Evolutionary conservation across 1,139 yeast genomes (phyloP), one percentile per base, ranked within the genome.

Genomic region (Hyphopichia fennica): DNA sequence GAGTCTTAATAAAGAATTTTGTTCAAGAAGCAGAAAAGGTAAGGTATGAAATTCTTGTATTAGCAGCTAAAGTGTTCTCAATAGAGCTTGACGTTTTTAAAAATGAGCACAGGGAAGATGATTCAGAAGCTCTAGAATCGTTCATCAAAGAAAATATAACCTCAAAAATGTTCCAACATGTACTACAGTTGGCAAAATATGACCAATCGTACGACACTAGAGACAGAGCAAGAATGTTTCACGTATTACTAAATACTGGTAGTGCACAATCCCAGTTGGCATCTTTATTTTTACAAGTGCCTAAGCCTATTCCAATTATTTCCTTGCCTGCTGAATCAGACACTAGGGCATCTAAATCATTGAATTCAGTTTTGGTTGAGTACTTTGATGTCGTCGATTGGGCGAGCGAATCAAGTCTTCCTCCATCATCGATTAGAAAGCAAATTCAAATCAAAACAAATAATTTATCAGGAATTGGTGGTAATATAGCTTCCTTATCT

Each of bases 121-220:
- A 46, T 44, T 49, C 47, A 45, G 70, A 69, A 48, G 55, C 62
- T 36, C 54, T 62, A 16, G 54, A 64, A 18, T 74, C 75, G 6
- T 45, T 50, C 18, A 41, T 54, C n/a, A 33, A 45, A 14, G 48
- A 50, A 3, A 58, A 54, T 40, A 63, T 70, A 19, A 64, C 79
- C 8, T 68, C 79, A 30, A 78, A 81, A 41, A 69, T 84, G 72
- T 83, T 87, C 51, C 79, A 78, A 30, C 76, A 84, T 54, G 75
- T 80, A 1, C 65, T 88, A 43, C 81, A 81, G 15, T 66, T 89
- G 41, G 79, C 90, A 13, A 81, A 83, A 48, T 88, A 83, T 57
- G 99, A 95, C 58, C 66, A 75, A 8, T 79, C 81, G 6, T 82
- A 82, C 53, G 97, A 89, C 57, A 79, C 88, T 0, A 75, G 99